Conservation (phyloP, 192 early-diverging fungal species). For the Physocladia obscura region DNA sequence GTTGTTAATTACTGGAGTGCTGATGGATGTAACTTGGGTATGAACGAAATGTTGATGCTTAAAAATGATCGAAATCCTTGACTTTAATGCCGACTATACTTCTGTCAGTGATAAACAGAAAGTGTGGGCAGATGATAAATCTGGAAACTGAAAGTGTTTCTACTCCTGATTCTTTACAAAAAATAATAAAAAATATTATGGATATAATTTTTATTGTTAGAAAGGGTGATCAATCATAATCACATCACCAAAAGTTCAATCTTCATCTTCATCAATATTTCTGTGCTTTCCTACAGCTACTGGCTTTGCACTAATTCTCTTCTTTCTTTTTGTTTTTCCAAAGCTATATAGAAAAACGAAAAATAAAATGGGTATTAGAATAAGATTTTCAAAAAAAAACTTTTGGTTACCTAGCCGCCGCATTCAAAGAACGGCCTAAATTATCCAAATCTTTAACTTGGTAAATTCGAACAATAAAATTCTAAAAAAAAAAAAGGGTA, state of each 20-base stretch:
- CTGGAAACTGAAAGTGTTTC: no score
- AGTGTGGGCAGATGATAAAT: no score
- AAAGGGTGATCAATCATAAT: no score
- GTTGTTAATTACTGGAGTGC: no score
- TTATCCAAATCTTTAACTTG: constrained; percentile 95
- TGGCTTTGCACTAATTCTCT: constrained; percentile 23
- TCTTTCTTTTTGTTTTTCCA: constrained; percentile 34
- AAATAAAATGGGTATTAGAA: neutral
- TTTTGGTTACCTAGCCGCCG: constrained; percentile 44
- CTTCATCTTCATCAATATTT: constrained; percentile 16
- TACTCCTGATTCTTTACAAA: no score
- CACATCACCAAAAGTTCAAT: neutral
- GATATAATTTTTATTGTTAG: no score
- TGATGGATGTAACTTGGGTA: no score
- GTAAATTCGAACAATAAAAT: constrained; percentile 99
- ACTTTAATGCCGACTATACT: no score
- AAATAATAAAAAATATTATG: no score
- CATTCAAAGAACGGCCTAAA: constrained; percentile 75
- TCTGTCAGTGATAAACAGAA: no score
- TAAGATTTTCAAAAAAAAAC: neutral
- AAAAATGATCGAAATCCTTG: no score
- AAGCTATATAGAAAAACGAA: constrained; percentile 17
- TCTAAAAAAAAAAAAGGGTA: constrained; percentile 44
- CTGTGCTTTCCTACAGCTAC: neutral
- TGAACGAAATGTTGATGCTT: no score